These are phyloP conservation scores for Quercus gilva DNA, from an alignment of 306 rosid species.

Conservation along the genomic window DNA sequence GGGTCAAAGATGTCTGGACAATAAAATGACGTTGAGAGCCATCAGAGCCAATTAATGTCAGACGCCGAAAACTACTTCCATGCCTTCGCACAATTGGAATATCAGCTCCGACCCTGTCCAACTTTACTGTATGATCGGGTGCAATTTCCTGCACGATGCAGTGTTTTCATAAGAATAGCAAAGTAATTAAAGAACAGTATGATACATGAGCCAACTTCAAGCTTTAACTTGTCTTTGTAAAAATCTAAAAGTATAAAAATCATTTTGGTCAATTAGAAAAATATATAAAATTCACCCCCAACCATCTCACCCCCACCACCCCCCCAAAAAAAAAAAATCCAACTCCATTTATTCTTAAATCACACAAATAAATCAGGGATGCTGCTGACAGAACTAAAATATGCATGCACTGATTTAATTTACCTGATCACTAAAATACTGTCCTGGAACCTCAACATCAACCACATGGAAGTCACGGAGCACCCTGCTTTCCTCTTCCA, in stretches of 20 bases:
- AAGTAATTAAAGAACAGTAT: conserved; percentile 9
- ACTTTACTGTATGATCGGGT: conserved; percentile 90
- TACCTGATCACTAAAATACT: conserved; percentile 96
- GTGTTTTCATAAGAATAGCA: conserved; percentile 26
- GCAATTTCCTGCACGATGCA: conserved; percentile 73
- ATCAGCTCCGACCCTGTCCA: conserved; percentile 97
- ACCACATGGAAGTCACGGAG: conserved; percentile 96
- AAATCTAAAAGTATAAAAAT: background rate
- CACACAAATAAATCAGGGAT: background rate
- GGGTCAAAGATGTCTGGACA: conserved; percentile 98
- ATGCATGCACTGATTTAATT: conserved; percentile 12
- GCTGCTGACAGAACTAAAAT: background rate
- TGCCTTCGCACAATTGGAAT: conserved; percentile 97
- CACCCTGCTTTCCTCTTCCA: conserved; percentile 99
- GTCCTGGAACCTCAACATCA: conserved; percentile 99
- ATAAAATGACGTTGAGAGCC: conserved; percentile 99
- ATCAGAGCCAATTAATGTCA: conserved; percentile 97
- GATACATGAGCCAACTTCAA: background rate
- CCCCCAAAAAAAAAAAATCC: background rate
- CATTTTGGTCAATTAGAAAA: background rate
- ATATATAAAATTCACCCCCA: background rate
- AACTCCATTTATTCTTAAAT: background rate
- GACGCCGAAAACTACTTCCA: conserved; percentile 97
- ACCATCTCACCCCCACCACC: background rate
- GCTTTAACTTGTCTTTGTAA: background rate